Evolutionary conservation across 2,329 filamentous ascomycete genomes (phyloP), one percentile per base, ranked within the genome.

Genomic region (Colletotrichum cuscutae): DNA sequence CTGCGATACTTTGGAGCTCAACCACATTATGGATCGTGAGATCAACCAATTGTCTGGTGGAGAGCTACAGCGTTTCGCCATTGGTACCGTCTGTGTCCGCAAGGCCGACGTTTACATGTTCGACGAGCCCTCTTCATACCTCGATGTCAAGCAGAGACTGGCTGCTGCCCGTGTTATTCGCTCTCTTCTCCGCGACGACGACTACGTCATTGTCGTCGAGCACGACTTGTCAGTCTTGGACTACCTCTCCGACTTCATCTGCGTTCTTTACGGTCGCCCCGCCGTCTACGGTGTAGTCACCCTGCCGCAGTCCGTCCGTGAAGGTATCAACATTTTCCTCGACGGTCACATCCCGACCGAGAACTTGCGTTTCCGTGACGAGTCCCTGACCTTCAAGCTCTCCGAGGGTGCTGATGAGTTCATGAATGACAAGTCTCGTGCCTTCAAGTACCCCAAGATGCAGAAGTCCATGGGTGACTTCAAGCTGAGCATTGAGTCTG

Each of bases 81-180:
- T 99, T 78, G 97, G 94, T 79, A 94, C 96, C 64, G 95, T 98
- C 75, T 98, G 95, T 80, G 95, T 98, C 26, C 96, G 98, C 83
- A 92, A 97, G 80, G 96, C 96, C 77, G 97, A 99, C 82, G 95
- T 97, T 12, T 99, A 99, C 89, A 98, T 99, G 97, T 99, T 99
- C 80, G 97, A 99, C 84, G 97, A 99, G 87, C 97, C 97, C 22
- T 98, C 96, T 53, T 99, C 97, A 49, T 99, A 98, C 84, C 90
- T 99, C 71, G 97, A 99, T 93, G 97, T 99, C 81, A 98, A 98
- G 90, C 97, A 99, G 86, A 94, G 97, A 92, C 88, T 99, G 77
- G 94, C 93, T 77, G 97, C 97, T 75, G 96, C 95, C 78, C 91
- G 93, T 78, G 94, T 97, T 78, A 98, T 99, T 79, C 95, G 97